Percentiles rank a stretch among this genome's conserved stretches.
Conservation (phyloP, 805 yeast species). For the Kodamaea kaohsiungensis region DNA sequence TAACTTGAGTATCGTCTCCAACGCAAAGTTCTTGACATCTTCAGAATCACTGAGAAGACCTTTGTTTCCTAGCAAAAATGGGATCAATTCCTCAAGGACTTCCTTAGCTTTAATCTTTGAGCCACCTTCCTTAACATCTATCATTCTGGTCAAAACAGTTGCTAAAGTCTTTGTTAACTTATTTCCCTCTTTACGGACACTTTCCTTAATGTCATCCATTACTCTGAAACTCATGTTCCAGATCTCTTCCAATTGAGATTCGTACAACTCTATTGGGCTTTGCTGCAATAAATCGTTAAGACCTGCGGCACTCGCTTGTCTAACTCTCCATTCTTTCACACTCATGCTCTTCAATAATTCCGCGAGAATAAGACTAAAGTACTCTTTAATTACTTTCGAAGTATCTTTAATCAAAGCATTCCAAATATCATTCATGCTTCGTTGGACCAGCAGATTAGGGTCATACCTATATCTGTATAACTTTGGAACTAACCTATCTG, state of each 20-base stretch:
- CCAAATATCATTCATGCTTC: constrained; percentile 91
- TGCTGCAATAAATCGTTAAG: constrained; percentile 67
- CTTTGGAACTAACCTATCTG: constrained; percentile 72
- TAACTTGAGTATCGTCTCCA: constrained; percentile 70
- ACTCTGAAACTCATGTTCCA: constrained; percentile 89
- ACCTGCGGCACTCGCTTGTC: constrained; percentile 84
- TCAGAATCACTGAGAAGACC: constrained; percentile 86
- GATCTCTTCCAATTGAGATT: constrained; percentile 56
- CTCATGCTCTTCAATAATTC: constrained; percentile 73
- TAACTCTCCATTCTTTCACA: constrained; percentile 85
- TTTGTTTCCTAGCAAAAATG: constrained; percentile 74
- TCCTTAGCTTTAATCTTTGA: constrained; percentile 43
- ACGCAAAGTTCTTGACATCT: constrained; percentile 75
- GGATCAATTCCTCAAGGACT: constrained; percentile 61
- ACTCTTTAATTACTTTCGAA: constrained; percentile 50
- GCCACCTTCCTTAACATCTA: constrained; percentile 46
- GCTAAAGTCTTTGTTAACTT: constrained; percentile 68
- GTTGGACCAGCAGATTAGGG: constrained; percentile 72
- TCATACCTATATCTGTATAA: constrained; percentile 83
- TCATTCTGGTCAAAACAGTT: constrained; percentile 55
- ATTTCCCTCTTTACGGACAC: constrained; percentile 81
- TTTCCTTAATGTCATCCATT: constrained; percentile 92
- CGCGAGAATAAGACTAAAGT: constrained; percentile 58
- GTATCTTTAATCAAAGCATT: constrained; percentile 63
- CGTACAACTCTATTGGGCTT: constrained; percentile 54